These are phyloP conservation scores for Dactylellina sp. DNA, from an alignment of 2,329 filamentous ascomycete genomes.

Conservation along the genomic window DNA sequence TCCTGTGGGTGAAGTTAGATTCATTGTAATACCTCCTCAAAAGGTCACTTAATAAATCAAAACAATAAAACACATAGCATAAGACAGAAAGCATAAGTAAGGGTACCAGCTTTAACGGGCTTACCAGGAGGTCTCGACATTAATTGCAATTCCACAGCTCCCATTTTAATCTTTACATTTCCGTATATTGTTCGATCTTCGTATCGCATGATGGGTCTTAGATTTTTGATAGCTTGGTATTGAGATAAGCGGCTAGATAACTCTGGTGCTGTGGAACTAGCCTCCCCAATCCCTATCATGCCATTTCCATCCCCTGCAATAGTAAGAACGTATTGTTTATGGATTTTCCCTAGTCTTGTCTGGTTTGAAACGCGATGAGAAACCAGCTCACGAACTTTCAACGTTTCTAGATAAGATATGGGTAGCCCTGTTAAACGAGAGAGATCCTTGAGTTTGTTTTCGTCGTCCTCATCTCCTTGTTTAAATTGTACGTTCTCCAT, in stretches of 20 bases:
- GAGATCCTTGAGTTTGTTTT: conserved; percentile 64
- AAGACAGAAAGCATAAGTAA: too few relatives aligned
- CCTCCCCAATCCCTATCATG: conserved; percentile 86
- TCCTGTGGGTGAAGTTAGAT: conserved; percentile 68
- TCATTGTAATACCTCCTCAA: background rate
- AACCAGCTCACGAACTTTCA: conserved; percentile 80
- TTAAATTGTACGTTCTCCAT: conserved; percentile 60
- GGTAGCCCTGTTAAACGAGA: conserved; percentile 70
- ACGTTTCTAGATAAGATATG: conserved; percentile 65
- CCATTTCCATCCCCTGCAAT: conserved; percentile 90
- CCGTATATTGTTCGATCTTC: conserved; percentile 93
- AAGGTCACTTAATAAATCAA: background rate
- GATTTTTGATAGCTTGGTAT: conserved; percentile 86
- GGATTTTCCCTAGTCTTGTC: conserved; percentile 94
- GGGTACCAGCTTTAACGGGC: conserved; percentile 61
- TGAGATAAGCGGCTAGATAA: conserved; percentile 78
- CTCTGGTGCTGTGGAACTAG: conserved; percentile 80
- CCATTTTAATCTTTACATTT: conserved; percentile 83
- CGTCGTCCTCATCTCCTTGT: conserved; percentile 62
- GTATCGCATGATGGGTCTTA: conserved; percentile 91
- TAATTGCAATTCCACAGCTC: conserved; percentile 85
- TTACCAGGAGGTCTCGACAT: conserved; percentile 87
- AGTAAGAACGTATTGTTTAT: conserved; percentile 78
- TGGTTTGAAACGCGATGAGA: conserved; percentile 84
- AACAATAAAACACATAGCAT: too few relatives aligned